Conservation (phyloP, 2,329 filamentous ascomycete genomes). For the Neofusicoccum parvum region DNA sequence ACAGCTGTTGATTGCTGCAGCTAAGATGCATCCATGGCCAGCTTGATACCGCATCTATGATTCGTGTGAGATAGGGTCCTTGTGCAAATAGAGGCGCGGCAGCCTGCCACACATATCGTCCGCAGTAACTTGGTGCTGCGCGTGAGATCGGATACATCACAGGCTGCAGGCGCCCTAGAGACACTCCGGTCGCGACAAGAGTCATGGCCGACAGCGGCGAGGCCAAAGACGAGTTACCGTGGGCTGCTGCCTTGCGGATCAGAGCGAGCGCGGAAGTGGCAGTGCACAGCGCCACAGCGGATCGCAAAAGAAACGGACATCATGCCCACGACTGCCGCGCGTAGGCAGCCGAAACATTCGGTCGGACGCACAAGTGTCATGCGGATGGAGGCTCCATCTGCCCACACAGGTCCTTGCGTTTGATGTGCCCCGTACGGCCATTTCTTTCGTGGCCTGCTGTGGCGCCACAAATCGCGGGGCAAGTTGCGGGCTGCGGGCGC, state of each 20-base stretch:
- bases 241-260: neutral
- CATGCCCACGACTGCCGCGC: too few species aligned
- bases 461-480: neutral
- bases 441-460: too few species aligned
- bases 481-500: neutral
- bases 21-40: neutral
- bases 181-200: neutral
- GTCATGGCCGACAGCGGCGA: neutral
- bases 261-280: neutral
- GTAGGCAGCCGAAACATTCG: too few species aligned
- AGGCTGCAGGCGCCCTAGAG: neutral
- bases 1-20: conserved; percentile 10
- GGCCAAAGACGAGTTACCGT: neutral
- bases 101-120: neutral
- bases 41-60: neutral
- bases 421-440: too few species aligned
- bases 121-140: neutral
- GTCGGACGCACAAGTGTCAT: too few species aligned
- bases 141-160: conserved; percentile 7
- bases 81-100: neutral
- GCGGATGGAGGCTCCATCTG: too few species aligned
- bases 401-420: too few species aligned
- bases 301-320: too few species aligned
- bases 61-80: neutral
- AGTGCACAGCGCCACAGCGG: neutral